These are phyloP conservation scores for Cladochytrium replicatum DNA, from an alignment of 192 early-diverging fungal species.

Conservation along the genomic window DNA sequence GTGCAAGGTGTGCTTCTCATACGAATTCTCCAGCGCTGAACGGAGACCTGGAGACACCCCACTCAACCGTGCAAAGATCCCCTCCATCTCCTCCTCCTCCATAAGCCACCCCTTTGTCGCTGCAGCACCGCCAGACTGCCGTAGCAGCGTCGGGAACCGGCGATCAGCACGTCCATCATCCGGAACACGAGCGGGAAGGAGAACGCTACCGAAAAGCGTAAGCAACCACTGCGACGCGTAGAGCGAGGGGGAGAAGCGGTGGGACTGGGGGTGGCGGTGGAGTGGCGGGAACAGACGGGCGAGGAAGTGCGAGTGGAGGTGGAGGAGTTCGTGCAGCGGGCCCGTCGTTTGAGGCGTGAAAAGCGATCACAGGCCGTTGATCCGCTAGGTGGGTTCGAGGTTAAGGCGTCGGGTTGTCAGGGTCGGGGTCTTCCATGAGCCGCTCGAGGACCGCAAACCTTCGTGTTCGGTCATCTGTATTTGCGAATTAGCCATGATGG, in stretches of 20 bases:
- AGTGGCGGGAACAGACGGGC: conserved; percentile 68
- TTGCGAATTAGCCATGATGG: conserved; percentile 5
- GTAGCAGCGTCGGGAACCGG: no score
- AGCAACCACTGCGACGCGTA: conserved; percentile 97
- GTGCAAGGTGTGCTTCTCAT: no score
- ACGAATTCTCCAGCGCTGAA: no score
- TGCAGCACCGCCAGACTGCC: no score
- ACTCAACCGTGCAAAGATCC: no score
- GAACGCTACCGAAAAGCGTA: conserved; percentile 90
- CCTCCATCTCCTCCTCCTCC: no score
- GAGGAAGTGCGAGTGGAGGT: conserved; percentile 75
- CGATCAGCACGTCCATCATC: conserved; percentile 85
- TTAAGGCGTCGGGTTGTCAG: background rate
- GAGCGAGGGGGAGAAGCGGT: conserved; percentile 77
- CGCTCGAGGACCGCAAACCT: conserved; percentile 78
- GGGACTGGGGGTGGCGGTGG: conserved; percentile 58
- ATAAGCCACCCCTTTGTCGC: no score
- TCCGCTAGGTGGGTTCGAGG: no score
- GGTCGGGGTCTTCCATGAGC: conserved; percentile 57
- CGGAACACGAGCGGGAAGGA: conserved; percentile 76
- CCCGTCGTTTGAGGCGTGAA: conserved; percentile 81
- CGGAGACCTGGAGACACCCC: no score
- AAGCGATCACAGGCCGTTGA: conserved; percentile 77
- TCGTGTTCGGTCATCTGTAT: conserved; percentile 80
- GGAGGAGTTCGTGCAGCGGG: conserved; percentile 72